phyloP scores from a whole-genome alignment of 129 eudicot species.

The Scalesia atractyloides region DNA sequence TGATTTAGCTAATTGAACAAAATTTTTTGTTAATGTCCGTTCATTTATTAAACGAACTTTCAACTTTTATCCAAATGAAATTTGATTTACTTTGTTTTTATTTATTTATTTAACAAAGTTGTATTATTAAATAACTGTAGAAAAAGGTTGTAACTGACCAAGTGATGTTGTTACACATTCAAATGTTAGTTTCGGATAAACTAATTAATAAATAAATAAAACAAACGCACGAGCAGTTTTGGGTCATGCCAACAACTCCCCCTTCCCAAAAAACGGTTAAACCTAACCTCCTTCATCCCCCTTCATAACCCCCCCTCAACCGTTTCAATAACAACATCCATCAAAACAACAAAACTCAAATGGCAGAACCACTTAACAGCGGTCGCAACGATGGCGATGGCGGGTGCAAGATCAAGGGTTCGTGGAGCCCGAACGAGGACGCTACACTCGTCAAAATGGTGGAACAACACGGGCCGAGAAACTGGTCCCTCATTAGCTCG shows the following conservation, averaged over 20 bases:
- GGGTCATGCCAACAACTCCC: conserved; percentile 39
- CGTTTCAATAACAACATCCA: conserved; percentile 5
- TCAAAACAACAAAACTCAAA: neutral
- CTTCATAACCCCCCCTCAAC: conserved; percentile 38
- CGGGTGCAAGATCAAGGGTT: conserved; percentile 49
- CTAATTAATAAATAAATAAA: neutral
- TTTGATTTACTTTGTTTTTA: neutral
- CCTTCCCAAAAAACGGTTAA: conserved; percentile 36
- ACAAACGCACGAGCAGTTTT: conserved; percentile 34
- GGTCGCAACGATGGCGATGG: neutral
- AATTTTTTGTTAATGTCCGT: too few relatives aligned
- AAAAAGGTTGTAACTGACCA: conserved; percentile 1
- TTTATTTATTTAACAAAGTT: neutral
- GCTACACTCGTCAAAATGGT: conserved; percentile 52
- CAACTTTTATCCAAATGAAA: too few relatives aligned
- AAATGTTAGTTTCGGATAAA: neutral
- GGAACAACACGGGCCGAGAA: conserved; percentile 66
- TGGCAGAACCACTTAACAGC: neutral
- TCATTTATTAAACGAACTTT: too few relatives aligned
- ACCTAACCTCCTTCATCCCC: conserved; percentile 33
- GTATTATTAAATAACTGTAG: neutral
- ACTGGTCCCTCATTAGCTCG: conserved; percentile 60
- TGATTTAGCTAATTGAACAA: too few relatives aligned
- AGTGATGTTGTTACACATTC: neutral
- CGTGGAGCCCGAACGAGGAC: conserved; percentile 77